Base-by-base conservation (phyloP, 2,329 filamentous ascomycete species). In the Paecilomyces sp. region DNA sequence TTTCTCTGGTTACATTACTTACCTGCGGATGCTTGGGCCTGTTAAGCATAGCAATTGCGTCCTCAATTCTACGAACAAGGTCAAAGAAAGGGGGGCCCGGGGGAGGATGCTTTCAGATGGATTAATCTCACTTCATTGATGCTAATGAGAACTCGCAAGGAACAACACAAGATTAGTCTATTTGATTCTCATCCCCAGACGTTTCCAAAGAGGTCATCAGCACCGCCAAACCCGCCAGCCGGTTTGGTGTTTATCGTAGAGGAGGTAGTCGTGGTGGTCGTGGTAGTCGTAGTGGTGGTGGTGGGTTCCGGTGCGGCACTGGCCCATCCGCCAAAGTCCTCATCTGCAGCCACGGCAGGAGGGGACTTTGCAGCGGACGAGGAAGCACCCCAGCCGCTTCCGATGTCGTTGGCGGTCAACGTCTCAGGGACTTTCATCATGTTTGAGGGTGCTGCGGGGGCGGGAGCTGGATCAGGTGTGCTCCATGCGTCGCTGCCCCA, bases 271-370 rank as follows among this genome's bases (percentile, higher is more conserved):
- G 58, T 61, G 31, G 56, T 67, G 34, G 68, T 72, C 7, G 76
- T 72, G 11, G 79, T 78, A 54, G 75, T 81, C 66, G 61, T 64
- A 12, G 72, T 60, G 7, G 68, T 71, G 0, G 76, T 71, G 8
- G 80, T 77, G 41, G 77, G 80, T 67, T 66, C 83, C 69, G 83
- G 88, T 78, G 82, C 79, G 53, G 86, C 85, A 70, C 91, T 95
- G 55, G 90, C 87, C 93, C 93, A 97, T 12, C 93, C 92, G 22
- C 93, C 93, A 78, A 97, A 97, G 71, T 97, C 93, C 74, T 97
- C 93, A 68, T 97, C 93, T 0, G 90, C 89, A 36, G 89, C 83
- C 2, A 96, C 89, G 68, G 88, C 88, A 25, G 90, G 86, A 18
- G 72, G 57, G 72, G 69, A 50, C 80, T 74, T 47, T 70, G 66